Evolutionary conservation across 106 monocot species (phyloP).

Genomic region (Narthecium ossifragum): DNA sequence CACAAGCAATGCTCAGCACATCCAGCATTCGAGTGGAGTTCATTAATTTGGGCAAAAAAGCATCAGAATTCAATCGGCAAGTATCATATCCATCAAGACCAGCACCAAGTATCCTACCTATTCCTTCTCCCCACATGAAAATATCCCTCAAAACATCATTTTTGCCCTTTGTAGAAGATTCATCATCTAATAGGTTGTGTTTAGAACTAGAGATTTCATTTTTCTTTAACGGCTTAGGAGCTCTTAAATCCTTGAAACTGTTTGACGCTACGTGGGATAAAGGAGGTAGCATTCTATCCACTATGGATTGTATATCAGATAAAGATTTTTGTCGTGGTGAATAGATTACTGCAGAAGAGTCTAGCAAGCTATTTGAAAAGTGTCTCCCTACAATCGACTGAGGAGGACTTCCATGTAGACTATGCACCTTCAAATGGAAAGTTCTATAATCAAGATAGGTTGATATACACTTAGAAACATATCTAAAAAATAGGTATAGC

Average conservation of each 20-base stretch:
- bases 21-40: constrained; percentile 45
- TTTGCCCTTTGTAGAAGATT: constrained; percentile 6
- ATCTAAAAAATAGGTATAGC: background rate
- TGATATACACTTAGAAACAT: background rate
- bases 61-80: constrained; percentile 8
- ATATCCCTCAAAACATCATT: constrained; percentile 49
- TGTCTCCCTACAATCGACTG: constrained; percentile 22
- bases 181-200: constrained; percentile 11
- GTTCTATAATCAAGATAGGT: background rate
- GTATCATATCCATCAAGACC: constrained; percentile 3
- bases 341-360: constrained; percentile 32
- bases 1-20: constrained; percentile 47
- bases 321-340: constrained; percentile 31
- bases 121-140: constrained; percentile 66
- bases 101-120: constrained; percentile 28
- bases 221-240: constrained; percentile 14
- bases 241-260: constrained; percentile 15
- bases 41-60: constrained; percentile 49
- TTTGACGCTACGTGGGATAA: constrained; percentile 20
- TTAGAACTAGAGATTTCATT: constrained; percentile 14
- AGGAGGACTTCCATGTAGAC: constrained; percentile 31
- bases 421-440: constrained; percentile 32
- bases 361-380: constrained; percentile 22
- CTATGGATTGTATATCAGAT: constrained; percentile 30
- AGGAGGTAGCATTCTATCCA: constrained; percentile 38